Percentiles rank a stretch among this genome's conserved stretches.
These are phyloP conservation scores for Clonostachys rosea DNA, from an alignment of 2,329 filamentous ascomycete species.

Conservation along the genomic window DNA sequence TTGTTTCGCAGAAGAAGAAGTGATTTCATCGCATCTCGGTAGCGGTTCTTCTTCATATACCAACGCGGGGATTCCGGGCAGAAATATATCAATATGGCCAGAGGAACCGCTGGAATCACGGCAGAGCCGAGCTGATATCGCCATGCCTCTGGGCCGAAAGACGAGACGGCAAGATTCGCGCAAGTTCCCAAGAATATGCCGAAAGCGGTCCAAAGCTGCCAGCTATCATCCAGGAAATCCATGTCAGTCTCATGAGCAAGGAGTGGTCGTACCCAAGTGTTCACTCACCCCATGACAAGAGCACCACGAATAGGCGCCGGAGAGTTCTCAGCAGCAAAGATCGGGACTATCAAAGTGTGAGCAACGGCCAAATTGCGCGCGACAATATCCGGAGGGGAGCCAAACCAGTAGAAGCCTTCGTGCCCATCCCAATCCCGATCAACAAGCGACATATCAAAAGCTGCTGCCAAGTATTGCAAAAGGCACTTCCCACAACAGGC, in stretches of 20 bases:
- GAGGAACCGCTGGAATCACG: conserved; percentile 54
- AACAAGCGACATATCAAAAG: conserved; percentile 67
- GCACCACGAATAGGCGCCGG: conserved; percentile 68
- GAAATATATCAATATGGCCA: conserved; percentile 54
- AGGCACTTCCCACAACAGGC: conserved; percentile 65
- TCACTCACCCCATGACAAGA: conserved; percentile 57
- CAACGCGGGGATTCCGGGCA: conserved; percentile 64
- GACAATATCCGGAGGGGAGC: conserved; percentile 1
- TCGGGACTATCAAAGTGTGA: conserved; percentile 53
- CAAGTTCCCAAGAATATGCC: conserved; percentile 59
- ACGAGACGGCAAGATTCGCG: conserved; percentile 46
- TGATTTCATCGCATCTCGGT: conserved; percentile 54
- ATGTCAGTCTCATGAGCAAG: no score
- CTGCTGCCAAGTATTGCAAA: conserved; percentile 67
- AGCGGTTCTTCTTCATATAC: conserved; percentile 63
- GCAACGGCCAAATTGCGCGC: background rate
- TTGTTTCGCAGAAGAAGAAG: conserved; percentile 47
- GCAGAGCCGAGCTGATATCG: conserved; percentile 61
- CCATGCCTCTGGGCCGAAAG: conserved; percentile 41
- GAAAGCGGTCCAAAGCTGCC: conserved; percentile 66
- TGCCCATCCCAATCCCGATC: conserved; percentile 73
- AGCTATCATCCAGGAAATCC: conserved; percentile 33
- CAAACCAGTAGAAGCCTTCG: conserved; percentile 59
- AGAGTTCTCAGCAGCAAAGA: conserved; percentile 72
- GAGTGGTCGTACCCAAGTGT: no score